phyloP scores from a whole-genome alignment of 2,329 filamentous ascomycete species.

The Ploettnerulaceae sp. region DNA sequence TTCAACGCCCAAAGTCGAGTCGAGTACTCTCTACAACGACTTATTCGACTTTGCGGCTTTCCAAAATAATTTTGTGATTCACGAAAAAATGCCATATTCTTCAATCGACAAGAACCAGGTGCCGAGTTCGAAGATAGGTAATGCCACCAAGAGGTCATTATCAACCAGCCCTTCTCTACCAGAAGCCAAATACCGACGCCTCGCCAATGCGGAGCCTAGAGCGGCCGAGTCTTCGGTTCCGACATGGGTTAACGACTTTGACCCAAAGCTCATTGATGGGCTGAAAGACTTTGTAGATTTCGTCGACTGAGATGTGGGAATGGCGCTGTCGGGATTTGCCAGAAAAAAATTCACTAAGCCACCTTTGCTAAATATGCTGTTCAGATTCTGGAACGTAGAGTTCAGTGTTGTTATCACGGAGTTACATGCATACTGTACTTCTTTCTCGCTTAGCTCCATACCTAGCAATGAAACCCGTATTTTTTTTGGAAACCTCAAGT shows the following conservation, averaged over 20 bases:
- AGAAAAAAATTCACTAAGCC: too few relatives aligned
- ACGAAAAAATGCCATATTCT: neutral
- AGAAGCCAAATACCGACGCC: slow-evolving; percentile 20
- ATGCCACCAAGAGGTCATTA: slow-evolving; percentile 14
- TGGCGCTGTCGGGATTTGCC: too few relatives aligned
- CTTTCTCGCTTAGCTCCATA: too few relatives aligned
- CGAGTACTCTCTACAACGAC: slow-evolving; percentile 26
- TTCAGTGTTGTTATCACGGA: too few relatives aligned
- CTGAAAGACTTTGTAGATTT: too few relatives aligned
- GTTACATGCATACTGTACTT: too few relatives aligned
- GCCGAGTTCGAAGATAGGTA: slow-evolving; percentile 5
- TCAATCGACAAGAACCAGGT: neutral
- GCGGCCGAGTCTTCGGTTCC: slow-evolving; percentile 19
- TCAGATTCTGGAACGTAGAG: too few relatives aligned
- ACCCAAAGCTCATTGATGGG: too few relatives aligned
- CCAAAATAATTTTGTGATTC: slow-evolving; percentile 6
- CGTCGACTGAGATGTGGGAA: neutral
- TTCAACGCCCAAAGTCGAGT: slow-evolving; percentile 13
- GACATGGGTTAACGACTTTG: slow-evolving; percentile 33
- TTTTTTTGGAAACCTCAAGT: too few relatives aligned
- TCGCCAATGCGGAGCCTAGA: slow-evolving; percentile 8
- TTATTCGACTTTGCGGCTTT: slow-evolving; percentile 28
- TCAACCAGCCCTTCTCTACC: slow-evolving; percentile 13
- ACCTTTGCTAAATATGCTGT: too few relatives aligned
- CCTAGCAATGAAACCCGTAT: too few relatives aligned